These are phyloP conservation scores for Microcyclosporella mali DNA, from an alignment of 2,329 filamentous ascomycete species.

Conservation along the genomic window DNA sequence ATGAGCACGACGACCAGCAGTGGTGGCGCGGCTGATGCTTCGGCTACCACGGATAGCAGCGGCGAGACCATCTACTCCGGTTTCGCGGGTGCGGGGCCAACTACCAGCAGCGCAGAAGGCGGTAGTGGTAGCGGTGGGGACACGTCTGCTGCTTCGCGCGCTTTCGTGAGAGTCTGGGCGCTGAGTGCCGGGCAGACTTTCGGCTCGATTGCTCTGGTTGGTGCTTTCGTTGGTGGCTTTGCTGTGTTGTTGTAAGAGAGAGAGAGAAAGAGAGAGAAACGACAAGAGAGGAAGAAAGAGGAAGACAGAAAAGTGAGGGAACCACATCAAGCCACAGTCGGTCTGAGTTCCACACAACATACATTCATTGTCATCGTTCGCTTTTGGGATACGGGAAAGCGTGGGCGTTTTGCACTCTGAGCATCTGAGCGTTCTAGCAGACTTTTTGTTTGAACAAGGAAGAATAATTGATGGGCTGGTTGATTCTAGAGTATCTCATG, in stretches of 20 bases:
- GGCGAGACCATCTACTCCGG: slow-evolving; percentile 39
- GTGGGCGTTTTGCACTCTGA: too few relatives aligned
- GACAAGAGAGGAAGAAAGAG: too few relatives aligned
- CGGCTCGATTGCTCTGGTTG: slow-evolving; percentile 49
- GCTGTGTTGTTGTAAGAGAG: slow-evolving; percentile 33
- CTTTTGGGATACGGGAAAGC: too few relatives aligned
- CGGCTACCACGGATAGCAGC: slow-evolving; percentile 27
- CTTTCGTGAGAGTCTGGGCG: slow-evolving; percentile 31
- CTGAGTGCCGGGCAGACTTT: slow-evolving; percentile 52
- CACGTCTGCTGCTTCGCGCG: slow-evolving; percentile 2
- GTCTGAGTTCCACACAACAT: too few relatives aligned
- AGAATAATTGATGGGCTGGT: too few relatives aligned
- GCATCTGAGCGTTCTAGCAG: slow-evolving; percentile 8
- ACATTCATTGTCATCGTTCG: slow-evolving; percentile 1
- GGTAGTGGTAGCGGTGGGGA: neutral
- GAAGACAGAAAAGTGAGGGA: too few relatives aligned
- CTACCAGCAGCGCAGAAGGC: slow-evolving; percentile 24
- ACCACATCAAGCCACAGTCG: too few relatives aligned
- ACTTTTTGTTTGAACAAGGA: neutral
- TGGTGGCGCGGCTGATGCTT: slow-evolving; percentile 30
- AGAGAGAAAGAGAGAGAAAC: neutral
- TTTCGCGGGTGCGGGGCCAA: slow-evolving; percentile 36
- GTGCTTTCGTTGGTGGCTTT: slow-evolving; percentile 54
- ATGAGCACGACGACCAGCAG: slow-evolving; percentile 34
- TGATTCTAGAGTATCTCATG: too few relatives aligned